Base-by-base conservation (phyloP, 139 green algal genomes). In the Pleodorina starrii region DNA sequence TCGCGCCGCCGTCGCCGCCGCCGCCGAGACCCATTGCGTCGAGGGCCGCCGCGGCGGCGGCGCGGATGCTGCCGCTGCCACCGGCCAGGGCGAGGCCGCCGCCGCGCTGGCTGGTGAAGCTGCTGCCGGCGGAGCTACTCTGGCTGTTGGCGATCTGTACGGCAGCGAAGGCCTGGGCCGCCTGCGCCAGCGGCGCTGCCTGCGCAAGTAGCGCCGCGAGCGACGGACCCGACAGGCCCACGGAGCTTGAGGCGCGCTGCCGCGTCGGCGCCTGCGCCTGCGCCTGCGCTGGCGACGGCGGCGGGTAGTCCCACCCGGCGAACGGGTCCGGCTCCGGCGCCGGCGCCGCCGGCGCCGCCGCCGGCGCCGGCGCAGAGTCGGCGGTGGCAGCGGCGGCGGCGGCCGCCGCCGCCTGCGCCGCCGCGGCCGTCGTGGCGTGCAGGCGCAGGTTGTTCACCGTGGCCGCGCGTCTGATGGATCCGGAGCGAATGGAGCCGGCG, bases 131-230 rank as follows among this genome's bases (percentile, higher is more conserved):
- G 5, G 44, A 63, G 60, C 21, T 57, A 36, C 23, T 63, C 32
- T 69, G 48, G n/a, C 76, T 69, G 32, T 32, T 36, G 21, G 54
- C 36, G n/a, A 79, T 32, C 82, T 88, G 82, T 5, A 32, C 63
- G 5, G 66, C 82, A 10, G 82, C 82, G 12, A 9, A 23, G 25
- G 66, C 82, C 66, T 88, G 82, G 43, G 82, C 82, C n/a, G 82
- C 82, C n/a, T 79, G 66, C 19, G 82, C 82, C 43, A 88, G 60
- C 43, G 82, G 82, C 68, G 66, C 66, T 19, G 82, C 82, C 66
- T 88, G 82, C 10, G 82, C 82, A 4, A 88, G 10, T 19, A 88
- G 63, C 3, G 82, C 63, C 63, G 46, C 35, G 6, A 88, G 44
- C 0, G 60, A 78, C 5, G 81, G 10, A 5, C 81, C 81, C 42